phyloP scores from a whole-genome alignment of 805 yeast species.

The Starmerella geochares region DNA sequence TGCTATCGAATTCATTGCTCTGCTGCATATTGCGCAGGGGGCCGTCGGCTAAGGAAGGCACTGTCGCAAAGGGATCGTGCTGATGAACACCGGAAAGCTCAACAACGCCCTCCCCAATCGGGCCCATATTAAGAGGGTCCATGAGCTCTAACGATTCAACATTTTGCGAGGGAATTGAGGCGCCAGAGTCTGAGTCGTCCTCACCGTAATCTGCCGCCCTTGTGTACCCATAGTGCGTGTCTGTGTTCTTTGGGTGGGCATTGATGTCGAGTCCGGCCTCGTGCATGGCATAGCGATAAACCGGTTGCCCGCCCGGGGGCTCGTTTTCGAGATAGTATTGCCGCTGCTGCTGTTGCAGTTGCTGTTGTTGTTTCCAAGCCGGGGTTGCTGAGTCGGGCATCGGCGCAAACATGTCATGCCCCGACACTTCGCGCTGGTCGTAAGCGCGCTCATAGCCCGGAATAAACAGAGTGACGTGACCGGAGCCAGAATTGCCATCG shows the following conservation, averaged over 20 bases:
- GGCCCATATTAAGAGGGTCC: background rate
- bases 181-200: slow-evolving; percentile 5
- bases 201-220: background rate
- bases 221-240: background rate
- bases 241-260: background rate
- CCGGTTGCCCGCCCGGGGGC: background rate
- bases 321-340: too few species aligned
- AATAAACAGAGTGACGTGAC: background rate
- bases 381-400: background rate
- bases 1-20: background rate
- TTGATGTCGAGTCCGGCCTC: background rate
- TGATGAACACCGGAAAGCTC: background rate
- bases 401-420: background rate
- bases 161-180: slow-evolving; percentile 1
- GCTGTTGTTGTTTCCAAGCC: background rate
- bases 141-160: background rate
- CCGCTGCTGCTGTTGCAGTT: background rate
- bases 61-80: background rate
- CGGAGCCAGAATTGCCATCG: background rate
- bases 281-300: background rate
- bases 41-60: background rate
- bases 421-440: background rate
- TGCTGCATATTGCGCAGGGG: background rate
- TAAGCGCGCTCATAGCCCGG: background rate
- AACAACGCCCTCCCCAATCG: background rate